A percentile compares a stretch with the other conserved stretches of the same genome.
Conservation (phyloP, 1,284 basidiomycete genomes). For the Microbotryum silenes-acaulis region DNA sequence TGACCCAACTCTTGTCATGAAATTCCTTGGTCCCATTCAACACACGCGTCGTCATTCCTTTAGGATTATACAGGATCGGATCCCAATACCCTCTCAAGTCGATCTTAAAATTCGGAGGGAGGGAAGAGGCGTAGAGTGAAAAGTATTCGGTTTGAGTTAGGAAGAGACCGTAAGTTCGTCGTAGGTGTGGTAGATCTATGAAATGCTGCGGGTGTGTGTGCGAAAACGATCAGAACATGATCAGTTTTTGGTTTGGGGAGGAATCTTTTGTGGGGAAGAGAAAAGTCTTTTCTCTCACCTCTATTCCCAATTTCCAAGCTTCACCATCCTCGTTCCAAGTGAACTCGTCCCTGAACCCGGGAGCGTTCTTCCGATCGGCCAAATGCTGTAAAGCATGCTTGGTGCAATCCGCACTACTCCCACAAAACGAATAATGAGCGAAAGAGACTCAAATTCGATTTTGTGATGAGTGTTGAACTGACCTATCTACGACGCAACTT, state of each 20-base stretch:
- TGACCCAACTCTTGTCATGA: too few relatives aligned
- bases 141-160: constrained; percentile 16
- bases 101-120: background rate
- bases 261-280: too few relatives aligned
- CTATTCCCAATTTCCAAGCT: constrained; percentile 11
- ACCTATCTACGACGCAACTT: constrained; percentile 43
- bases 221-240: constrained; percentile 6
- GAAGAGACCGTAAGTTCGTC: constrained; percentile 30
- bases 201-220: constrained; percentile 35
- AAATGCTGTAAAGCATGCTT: background rate
- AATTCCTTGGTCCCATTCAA: background rate
- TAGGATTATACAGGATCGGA: background rate
- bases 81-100: too few relatives aligned
- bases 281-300: constrained; percentile 12
- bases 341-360: too few relatives aligned
- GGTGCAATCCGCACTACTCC: background rate
- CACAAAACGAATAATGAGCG: constrained; percentile 35
- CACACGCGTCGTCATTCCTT: background rate
- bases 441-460: background rate
- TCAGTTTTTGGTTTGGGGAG: background rate
- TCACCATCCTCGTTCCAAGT: constrained; percentile 8
- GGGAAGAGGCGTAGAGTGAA: constrained; percentile 2
- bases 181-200: constrained; percentile 48
- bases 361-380: constrained; percentile 4
- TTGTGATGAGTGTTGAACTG: constrained; percentile 11